Evolutionary conservation across 257 asterid genomes (phyloP).

Genomic region (Fraxinus anomala): DNA sequence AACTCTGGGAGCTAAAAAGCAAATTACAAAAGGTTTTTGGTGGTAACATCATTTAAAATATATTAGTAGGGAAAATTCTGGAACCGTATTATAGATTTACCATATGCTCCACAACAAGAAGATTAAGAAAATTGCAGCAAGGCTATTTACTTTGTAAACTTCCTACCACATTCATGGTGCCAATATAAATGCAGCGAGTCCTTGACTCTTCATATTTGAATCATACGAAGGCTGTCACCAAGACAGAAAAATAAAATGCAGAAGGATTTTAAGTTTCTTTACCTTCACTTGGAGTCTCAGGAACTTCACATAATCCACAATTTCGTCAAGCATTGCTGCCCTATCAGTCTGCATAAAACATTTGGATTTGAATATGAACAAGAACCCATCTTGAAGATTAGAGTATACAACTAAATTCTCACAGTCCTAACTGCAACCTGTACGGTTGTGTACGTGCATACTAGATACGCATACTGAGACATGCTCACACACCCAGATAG

Average conservation of each 20-base stretch:
- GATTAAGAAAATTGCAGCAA: background rate
- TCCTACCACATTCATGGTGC: background rate
- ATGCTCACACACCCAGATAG: background rate
- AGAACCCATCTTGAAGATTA: background rate
- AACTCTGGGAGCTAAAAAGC: background rate
- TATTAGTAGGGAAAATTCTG: conserved; percentile 5
- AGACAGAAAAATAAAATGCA: background rate
- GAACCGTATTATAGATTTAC: background rate
- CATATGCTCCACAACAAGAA: background rate
- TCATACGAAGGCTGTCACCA: background rate
- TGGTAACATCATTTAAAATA: conserved; percentile 10
- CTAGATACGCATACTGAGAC: background rate
- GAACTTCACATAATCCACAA: conserved; percentile 96
- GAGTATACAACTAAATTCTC: background rate
- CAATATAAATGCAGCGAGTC: conserved; percentile 3
- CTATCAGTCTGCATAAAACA: conserved; percentile 75
- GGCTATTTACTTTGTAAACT: background rate
- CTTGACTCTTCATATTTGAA: conserved; percentile 2
- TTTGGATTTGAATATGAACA: conserved; percentile 22
- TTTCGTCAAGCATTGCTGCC: conserved; percentile 97
- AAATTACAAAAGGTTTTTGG: background rate
- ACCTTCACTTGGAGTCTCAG: conserved; percentile 98
- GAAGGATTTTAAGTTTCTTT: conserved; percentile 11
- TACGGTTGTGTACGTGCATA: background rate
- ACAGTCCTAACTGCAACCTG: background rate